phyloP scores from a whole-genome alignment of 2,329 filamentous ascomycete species.

The Phoma sp. region DNA sequence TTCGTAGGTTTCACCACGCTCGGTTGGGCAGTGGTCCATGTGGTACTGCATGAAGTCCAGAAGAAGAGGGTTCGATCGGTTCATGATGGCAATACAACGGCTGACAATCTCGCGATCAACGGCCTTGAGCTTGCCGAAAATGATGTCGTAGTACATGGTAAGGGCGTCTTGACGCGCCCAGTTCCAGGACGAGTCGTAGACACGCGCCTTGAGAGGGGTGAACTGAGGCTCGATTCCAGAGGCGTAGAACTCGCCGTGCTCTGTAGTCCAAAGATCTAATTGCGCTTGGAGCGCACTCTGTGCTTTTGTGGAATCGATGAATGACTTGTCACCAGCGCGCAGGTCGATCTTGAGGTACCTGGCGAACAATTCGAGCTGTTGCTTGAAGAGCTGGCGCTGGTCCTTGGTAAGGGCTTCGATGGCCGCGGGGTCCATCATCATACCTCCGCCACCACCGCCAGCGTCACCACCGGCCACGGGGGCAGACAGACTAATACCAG shows the following conservation, averaged over 20 bases:
- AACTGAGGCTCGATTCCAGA: slow-evolving; percentile 93
- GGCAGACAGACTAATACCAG: slow-evolving; percentile 83
- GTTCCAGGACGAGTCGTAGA: slow-evolving; percentile 99
- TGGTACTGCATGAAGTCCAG: slow-evolving; percentile 99
- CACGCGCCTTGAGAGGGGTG: slow-evolving; percentile 88
- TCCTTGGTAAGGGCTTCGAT: slow-evolving; percentile 97
- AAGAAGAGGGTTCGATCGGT: slow-evolving; percentile 92
- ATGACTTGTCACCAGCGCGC: slow-evolving; percentile 93
- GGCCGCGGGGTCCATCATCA: slow-evolving; percentile 99
- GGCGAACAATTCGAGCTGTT: slow-evolving; percentile 93
- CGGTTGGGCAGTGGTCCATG: slow-evolving; percentile 97
- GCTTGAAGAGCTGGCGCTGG: slow-evolving; percentile 94
- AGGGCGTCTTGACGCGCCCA: slow-evolving; percentile 98
- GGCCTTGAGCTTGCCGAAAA: slow-evolving; percentile 90
- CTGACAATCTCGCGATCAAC: slow-evolving; percentile 98
- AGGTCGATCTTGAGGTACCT: slow-evolving; percentile 97
- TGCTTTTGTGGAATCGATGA: slow-evolving; percentile 82
- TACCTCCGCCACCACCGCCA: slow-evolving; percentile 76
- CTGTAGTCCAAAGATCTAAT: slow-evolving; percentile 90
- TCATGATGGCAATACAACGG: slow-evolving; percentile 99
- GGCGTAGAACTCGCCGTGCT: slow-evolving; percentile 97
- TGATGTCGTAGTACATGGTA: slow-evolving; percentile 99
- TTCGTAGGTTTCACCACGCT: slow-evolving; percentile 95
- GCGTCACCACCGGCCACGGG: slow-evolving; percentile 73
- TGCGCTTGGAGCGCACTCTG: slow-evolving; percentile 89